Conservation (phyloP, 2,329 filamentous ascomycete genomes). For the Diaporthe velutina region DNA sequence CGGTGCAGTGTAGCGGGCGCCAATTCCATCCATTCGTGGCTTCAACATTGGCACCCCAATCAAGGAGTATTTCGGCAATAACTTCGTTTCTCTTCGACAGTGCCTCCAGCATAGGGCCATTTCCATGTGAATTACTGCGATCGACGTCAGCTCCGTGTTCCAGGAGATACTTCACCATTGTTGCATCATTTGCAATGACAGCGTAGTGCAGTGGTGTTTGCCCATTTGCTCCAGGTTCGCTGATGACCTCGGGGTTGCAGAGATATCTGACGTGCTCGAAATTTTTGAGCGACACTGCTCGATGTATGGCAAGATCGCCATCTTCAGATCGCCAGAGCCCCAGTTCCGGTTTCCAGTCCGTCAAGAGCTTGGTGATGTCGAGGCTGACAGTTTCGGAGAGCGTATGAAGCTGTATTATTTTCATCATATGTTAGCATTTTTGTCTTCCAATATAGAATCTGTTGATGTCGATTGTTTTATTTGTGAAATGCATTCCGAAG, state of each 20-base stretch:
- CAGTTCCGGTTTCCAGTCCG: background rate
- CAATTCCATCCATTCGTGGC: background rate
- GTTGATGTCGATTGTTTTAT: too few relatives aligned
- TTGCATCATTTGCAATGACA: background rate
- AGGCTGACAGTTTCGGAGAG: too few relatives aligned
- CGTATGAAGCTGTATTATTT: too few relatives aligned
- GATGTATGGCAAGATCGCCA: background rate
- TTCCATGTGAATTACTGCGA: background rate
- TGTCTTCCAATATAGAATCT: too few relatives aligned
- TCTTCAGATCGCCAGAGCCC: background rate
- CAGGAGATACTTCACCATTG: background rate
- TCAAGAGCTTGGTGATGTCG: background rate
- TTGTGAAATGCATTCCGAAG: too few relatives aligned
- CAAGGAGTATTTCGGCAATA: background rate
- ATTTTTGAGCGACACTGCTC: background rate
- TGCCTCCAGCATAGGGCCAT: background rate
- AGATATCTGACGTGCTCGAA: background rate
- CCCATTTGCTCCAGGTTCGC: rapidly evolving
- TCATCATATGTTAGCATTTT: too few relatives aligned
- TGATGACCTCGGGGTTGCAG: background rate
- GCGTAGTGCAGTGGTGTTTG: background rate
- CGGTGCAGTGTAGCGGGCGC: background rate
- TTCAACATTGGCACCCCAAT: background rate
- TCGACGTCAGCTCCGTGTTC: background rate
- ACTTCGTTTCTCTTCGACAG: background rate